Percentiles rank a stretch among this genome's conserved stretches.
phyloP scores from a whole-genome alignment of 208 protist genomes.

The Leishmania martiniquensis region DNA sequence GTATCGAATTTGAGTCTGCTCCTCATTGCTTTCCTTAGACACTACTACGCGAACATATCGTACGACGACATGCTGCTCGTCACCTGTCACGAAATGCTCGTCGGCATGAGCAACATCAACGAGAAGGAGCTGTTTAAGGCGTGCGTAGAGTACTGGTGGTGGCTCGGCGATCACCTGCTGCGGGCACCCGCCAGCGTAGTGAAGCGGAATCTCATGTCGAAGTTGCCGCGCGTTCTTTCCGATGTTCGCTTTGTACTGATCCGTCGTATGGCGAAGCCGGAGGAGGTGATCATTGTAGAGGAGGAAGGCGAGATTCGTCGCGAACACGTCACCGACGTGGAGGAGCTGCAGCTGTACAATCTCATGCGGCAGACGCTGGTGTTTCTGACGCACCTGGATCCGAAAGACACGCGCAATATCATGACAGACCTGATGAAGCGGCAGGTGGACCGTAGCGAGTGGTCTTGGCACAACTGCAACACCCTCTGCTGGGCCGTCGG shows the following conservation, averaged over 20 bases:
- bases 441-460: slow-evolving; percentile 93
- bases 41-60: slow-evolving; percentile 92
- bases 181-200: slow-evolving; percentile 40
- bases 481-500: slow-evolving; percentile 99
- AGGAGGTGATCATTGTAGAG: slow-evolving; percentile 99
- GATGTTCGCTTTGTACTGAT: slow-evolving; percentile 96
- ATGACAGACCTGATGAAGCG: slow-evolving; percentile 92
- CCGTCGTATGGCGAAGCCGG: slow-evolving; percentile 98
- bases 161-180: slow-evolving; percentile 75
- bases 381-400: slow-evolving; percentile 97
- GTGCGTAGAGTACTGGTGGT: slow-evolving; percentile 99
- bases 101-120: slow-evolving; percentile 96
- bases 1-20: slow-evolving; percentile 92
- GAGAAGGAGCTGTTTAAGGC: slow-evolving; percentile 99
- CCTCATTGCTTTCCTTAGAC: slow-evolving; percentile 93
- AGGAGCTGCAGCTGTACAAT: slow-evolving; percentile 98
- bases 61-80: slow-evolving; percentile 81
- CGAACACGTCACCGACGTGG: slow-evolving; percentile 97
- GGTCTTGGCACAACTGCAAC: slow-evolving; percentile 97
- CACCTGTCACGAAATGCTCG: slow-evolving; percentile 90
- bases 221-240: slow-evolving; percentile 76
- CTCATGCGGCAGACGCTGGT: slow-evolving; percentile 97
- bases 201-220: slow-evolving; percentile 65
- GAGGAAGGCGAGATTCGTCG: slow-evolving; percentile 98
- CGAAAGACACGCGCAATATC: slow-evolving; percentile 95